Evolutionary conservation across 192 early-diverging fungal species (phyloP), one percentile per base, ranked within the genome.

Genomic region (Tieghemiomyces parasiticus): DNA sequence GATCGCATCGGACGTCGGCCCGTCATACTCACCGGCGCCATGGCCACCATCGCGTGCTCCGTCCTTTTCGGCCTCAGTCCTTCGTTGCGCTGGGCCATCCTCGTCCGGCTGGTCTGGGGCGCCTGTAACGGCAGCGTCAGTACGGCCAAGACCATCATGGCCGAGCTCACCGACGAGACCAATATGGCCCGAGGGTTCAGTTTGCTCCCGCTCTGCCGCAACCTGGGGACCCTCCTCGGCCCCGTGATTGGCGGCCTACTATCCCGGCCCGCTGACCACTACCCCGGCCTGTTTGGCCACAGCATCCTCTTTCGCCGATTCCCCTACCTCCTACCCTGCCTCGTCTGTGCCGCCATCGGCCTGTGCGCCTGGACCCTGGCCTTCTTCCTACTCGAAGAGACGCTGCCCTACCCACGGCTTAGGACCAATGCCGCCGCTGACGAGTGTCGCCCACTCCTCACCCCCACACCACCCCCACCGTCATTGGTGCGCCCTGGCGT

Each of bases 301-400:
- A 67, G 64, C 61, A 31, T 38, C 26, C 77, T 93, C 51, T 78
- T 92, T 29, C 68, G 63, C 29, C 32, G 62, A 1, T 87, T 81
- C 58, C 91, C 91, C 0, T 96, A 92, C 59, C 76, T 90, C 51
- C 78, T 96, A 3, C 93, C 93, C 6, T 93, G 93, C 58, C 60
- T 85, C 30, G 67, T 87, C 12, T 81, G 81, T 19, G 73, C 83
- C 3, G 46, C 73, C 20, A 68, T 87, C 6, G 79, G 82, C 29
- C 29, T 84, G 2, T 58, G 83, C 52, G 86, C 87, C 4, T 75
- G 87, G 30, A 50, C 82, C 0, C 60, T 86, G 28, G 88, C 84
- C 0, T 68, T 72, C 25, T 74, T 81, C 61, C 79, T 68, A 51
- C 61, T 90, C 20, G 71, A 87, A 26, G 85, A 88, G 58, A 81